Base-by-base conservation (phyloP, 2,329 filamentous ascomycete species). In the Anthostomella pinea region DNA sequence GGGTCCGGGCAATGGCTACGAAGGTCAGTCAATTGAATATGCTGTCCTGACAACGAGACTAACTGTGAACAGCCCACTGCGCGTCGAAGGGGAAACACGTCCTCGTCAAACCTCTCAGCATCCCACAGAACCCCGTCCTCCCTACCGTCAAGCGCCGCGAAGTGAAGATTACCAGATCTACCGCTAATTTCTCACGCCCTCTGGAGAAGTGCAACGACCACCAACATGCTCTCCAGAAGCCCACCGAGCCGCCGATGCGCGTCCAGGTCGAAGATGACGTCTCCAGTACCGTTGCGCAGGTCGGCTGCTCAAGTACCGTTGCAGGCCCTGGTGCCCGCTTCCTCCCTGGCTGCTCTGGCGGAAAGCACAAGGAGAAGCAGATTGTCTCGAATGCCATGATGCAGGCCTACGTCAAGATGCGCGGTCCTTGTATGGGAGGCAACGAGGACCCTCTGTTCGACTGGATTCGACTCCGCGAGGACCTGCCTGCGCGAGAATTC, bases 371-470 rank as follows among this genome's bases (percentile, higher is more conserved):
- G 11, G 22, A 44, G 10, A 37, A 40, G 18, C 48, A 51, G 20
- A 17, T 48, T 7, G 25, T 58, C 25, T 51, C 52, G 8, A 48
- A 54, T 32, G 34, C 46, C 3, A 53, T 56, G 49, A 51, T 57
- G 41, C 32, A 45, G 20, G 51, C 49, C 8, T 58, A 57, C 16
- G 22, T 50, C 2, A 31, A 40, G 9, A 57, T 58, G 56, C 53
- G 56, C 5, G 56, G 56, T 3, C 54, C 50, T 7, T 34, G 13
- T 6, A 32, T 48, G 11, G 44, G 36, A 8, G 40, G 24, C 2
- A 11, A 31, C 9, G 32, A 33, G 7, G 52, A 55, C 29, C 54
- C 53, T 15, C 33, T 57, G 2, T 52, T 56, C 21, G 35, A 52
- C 3, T 56, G 50, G 48, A 53, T 56, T 32, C 41, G 39, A 18